phyloP scores from a whole-genome alignment of 352 stramenopile genomes.

The Pythium guiyangense region DNA sequence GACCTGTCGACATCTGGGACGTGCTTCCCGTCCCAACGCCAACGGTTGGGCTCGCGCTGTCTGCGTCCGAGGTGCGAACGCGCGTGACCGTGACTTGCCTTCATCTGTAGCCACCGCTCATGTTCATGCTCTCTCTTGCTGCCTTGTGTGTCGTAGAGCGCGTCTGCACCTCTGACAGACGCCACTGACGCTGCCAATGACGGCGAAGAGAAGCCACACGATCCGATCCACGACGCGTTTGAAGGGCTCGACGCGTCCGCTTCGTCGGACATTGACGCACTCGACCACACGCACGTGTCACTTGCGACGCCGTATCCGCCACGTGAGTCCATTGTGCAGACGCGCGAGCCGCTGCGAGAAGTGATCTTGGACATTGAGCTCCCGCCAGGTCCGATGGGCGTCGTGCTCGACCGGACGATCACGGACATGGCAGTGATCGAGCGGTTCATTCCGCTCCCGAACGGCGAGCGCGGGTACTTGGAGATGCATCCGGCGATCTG shows the following conservation, averaged over 20 bases:
- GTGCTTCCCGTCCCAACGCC: conserved; percentile 44
- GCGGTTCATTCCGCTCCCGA: conserved; percentile 64
- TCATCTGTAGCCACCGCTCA: background rate
- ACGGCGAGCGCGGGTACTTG: conserved; percentile 64
- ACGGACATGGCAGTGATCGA: conserved; percentile 76
- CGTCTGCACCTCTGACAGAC: background rate
- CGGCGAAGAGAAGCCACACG: conserved; percentile 27
- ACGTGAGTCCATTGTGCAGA: conserved; percentile 18
- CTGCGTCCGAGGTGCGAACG: background rate
- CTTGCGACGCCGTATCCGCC: conserved; percentile 26
- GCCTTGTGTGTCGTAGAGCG: background rate
- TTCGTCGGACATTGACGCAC: conserved; percentile 29
- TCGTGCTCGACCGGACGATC: conserved; percentile 80
- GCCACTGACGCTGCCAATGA: background rate
- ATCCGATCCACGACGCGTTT: conserved; percentile 82
- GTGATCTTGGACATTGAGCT: conserved; percentile 82
- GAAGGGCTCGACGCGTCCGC: conserved; percentile 53
- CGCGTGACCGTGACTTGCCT: background rate
- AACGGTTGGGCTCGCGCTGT: conserved; percentile 5
- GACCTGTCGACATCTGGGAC: conserved; percentile 50
- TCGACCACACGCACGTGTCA: conserved; percentile 22
- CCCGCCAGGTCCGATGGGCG: conserved; percentile 71
- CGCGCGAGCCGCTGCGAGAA: conserved; percentile 58
- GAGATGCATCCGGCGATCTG: conserved; percentile 79
- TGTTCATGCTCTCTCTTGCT: background rate